Evolutionary conservation across 2,329 filamentous ascomycete genomes (phyloP).

Genomic region (Aspergillus hortae): DNA sequence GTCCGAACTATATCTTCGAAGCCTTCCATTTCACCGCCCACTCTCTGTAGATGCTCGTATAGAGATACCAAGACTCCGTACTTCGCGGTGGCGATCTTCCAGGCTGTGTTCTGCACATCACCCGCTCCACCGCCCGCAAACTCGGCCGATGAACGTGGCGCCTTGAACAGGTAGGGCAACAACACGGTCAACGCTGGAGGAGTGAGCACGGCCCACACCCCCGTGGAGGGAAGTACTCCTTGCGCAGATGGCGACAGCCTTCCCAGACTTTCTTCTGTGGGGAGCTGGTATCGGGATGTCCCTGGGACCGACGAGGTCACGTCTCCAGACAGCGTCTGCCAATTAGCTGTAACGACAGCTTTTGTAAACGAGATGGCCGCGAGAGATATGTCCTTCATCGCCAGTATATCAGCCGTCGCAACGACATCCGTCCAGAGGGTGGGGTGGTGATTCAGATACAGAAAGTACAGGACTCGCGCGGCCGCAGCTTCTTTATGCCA

Average conservation of each 20-base stretch:
- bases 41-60: constrained; percentile 36
- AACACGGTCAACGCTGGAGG: constrained; percentile 50
- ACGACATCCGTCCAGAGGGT: constrained; percentile 52
- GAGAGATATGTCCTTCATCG: constrained; percentile 55
- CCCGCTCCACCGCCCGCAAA: constrained; percentile 56
- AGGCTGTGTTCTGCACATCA: constrained; percentile 56
- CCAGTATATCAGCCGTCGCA: constrained; percentile 54
- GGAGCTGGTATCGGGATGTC: constrained; percentile 32
- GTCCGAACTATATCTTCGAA: constrained; percentile 40
- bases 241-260: constrained; percentile 34
- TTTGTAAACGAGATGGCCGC: constrained; percentile 52
- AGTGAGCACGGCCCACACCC: constrained; percentile 51
- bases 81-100: constrained; percentile 55
- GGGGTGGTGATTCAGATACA: constrained; percentile 51
- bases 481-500: constrained; percentile 48
- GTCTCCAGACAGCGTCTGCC: constrained; percentile 42
- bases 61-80: constrained; percentile 54
- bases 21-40: constrained; percentile 29
- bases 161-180: constrained; percentile 56
- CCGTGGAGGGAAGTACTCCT: constrained; percentile 40
- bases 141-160: constrained; percentile 55
- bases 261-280: constrained; percentile 38
- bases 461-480: constrained; percentile 54
- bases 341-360: constrained; percentile 53
- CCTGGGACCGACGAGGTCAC: constrained; percentile 18